Conservation (phyloP, 2,329 filamentous ascomycete genomes). For the Tolypocladium ophioglossoides region DNA sequence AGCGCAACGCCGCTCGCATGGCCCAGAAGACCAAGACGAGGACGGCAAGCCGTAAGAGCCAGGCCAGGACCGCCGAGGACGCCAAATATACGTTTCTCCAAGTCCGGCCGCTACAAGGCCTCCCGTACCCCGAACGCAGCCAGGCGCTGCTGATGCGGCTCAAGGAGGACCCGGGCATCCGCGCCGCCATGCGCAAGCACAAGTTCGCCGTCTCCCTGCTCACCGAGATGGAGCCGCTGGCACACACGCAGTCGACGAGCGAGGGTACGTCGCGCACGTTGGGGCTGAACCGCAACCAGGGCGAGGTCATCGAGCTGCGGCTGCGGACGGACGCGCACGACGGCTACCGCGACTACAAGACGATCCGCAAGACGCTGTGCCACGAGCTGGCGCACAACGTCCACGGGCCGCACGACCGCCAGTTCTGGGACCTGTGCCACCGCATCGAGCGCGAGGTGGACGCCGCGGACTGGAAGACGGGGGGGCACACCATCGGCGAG, state of each 20-base stretch:
- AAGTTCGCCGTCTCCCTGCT: constrained; percentile 75
- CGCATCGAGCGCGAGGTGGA: constrained; percentile 84
- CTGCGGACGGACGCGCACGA: constrained; percentile 90
- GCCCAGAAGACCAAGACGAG: constrained; percentile 18
- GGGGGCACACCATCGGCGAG: constrained; percentile 57
- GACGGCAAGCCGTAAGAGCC: constrained; percentile 5
- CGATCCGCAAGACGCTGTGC: constrained; percentile 82
- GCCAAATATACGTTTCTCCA: constrained; percentile 70
- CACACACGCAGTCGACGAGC: constrained; percentile 62
- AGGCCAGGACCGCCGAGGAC: constrained; percentile 32
- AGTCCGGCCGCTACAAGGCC: constrained; percentile 63
- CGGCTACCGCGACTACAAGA: constrained; percentile 87
- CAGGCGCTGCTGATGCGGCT: constrained; percentile 64
- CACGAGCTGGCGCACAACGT: constrained; percentile 95
- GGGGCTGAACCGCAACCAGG: constrained; percentile 77
- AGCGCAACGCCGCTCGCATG: constrained; percentile 31
- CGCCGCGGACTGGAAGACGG: constrained; percentile 63
- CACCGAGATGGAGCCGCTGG: constrained; percentile 89
- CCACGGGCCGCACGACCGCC: constrained; percentile 67
- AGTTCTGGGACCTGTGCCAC: constrained; percentile 84
- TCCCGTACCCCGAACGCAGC: constrained; percentile 65
- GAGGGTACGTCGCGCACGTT: constrained; percentile 67
- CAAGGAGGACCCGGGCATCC: constrained; percentile 75
- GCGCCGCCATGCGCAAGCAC: constrained; percentile 71
- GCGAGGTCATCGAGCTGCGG: constrained; percentile 83